phyloP scores from a whole-genome alignment of 805 yeast species.

The Schwanniomyces yamadae region DNA sequence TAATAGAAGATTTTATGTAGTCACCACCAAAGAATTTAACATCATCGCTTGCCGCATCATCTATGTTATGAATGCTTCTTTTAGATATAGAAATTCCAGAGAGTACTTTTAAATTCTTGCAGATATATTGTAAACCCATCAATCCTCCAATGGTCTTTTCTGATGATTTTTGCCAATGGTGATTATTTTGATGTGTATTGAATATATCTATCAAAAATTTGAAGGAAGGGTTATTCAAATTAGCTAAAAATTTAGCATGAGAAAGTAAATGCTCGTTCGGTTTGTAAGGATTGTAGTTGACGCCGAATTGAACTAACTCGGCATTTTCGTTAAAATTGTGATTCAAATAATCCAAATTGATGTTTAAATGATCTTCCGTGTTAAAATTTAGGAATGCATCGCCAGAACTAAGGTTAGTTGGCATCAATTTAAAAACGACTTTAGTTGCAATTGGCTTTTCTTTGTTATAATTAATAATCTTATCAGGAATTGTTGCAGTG shows the following conservation, averaged over 20 bases:
- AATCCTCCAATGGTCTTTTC: slow-evolving; percentile 53
- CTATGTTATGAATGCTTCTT: slow-evolving; percentile 53
- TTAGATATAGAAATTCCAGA: slow-evolving; percentile 61
- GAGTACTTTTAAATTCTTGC: slow-evolving; percentile 24
- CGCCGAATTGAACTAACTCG: slow-evolving; percentile 48
- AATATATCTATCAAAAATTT: slow-evolving; percentile 36
- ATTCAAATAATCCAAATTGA: slow-evolving; percentile 40
- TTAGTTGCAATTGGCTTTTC: slow-evolving; percentile 46
- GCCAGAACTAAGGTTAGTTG: slow-evolving; percentile 36
- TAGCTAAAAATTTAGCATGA: slow-evolving; percentile 44
- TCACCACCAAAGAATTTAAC: slow-evolving; percentile 34
- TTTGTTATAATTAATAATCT: slow-evolving; percentile 27
- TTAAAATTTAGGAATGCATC: slow-evolving; percentile 35
- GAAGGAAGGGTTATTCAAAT: slow-evolving; percentile 45
- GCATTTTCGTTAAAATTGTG: slow-evolving; percentile 50
- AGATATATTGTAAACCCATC: slow-evolving; percentile 47
- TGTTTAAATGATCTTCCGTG: slow-evolving; percentile 37
- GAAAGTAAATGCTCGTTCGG: slow-evolving; percentile 46
- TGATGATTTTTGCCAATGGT: slow-evolving; percentile 53
- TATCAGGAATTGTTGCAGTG: slow-evolving; percentile 21
- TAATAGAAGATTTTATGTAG: slow-evolving; percentile 33
- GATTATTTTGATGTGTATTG: slow-evolving; percentile 41
- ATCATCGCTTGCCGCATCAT: slow-evolving; percentile 51
- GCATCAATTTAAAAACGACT: slow-evolving; percentile 40
- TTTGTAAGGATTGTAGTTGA: slow-evolving; percentile 54